Base-by-base conservation (phyloP, 176 grass and related monocot genomes). In the Raddia distichophylla region DNA sequence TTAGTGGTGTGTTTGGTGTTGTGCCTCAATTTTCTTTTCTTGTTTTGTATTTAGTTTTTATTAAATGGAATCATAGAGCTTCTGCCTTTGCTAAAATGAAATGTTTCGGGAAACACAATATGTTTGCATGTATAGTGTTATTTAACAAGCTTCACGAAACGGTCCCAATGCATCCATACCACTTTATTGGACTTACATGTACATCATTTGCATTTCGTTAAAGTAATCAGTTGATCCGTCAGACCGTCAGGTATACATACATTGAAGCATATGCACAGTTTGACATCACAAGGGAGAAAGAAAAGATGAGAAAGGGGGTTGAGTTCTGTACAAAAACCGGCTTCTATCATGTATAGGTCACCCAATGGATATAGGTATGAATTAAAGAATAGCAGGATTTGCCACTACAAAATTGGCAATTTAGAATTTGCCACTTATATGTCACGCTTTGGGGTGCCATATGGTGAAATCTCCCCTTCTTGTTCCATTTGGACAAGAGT, bases 401-500 rank as follows among this genome's bases (percentile, higher is more conserved):
- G n/a, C n/a, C n/a, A n/a, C n/a, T n/a, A n/a, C n/a, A n/a, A n/a
- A n/a, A n/a, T n/a, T n/a, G n/a, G n/a, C n/a, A n/a, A n/a, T n/a
- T n/a, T n/a, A n/a, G n/a, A n/a, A n/a, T n/a, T n/a, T n/a, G n/a
- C n/a, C n/a, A n/a, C n/a, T n/a, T n/a, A n/a, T n/a, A n/a, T n/a
- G n/a, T n/a, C n/a, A n/a, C n/a, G n/a, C n/a, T n/a, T n/a, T n/a
- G n/a, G n/a, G n/a, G n/a, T n/a, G n/a, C n/a, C n/a, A n/a, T n/a
- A n/a, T n/a, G n/a, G n/a, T n/a, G n/a, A n/a, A n/a, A n/a, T n/a
- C n/a, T 48, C 56, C 76, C n/a, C 37, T 35, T 56, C 57, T 20
- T 75, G 74, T 84, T 90, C 55, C 83, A 92, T 80, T 79, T 92
- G 64, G 75, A 88, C 53, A 90, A 4, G 65, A 78, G 51, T 74